Base-by-base conservation (phyloP, 306 rosid species). In the Vachellia pachyceras region DNA sequence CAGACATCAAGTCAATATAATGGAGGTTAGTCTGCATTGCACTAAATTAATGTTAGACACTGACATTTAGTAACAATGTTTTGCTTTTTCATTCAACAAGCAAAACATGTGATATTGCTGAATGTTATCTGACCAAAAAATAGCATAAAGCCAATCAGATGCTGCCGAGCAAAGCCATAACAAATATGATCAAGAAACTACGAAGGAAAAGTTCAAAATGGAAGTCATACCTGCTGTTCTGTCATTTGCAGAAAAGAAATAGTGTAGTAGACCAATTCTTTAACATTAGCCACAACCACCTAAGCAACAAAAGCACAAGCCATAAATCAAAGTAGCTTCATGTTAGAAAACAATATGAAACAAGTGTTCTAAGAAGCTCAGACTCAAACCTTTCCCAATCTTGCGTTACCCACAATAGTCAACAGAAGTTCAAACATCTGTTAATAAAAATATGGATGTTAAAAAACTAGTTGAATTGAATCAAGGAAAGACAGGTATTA, bases 241-340 rank as follows among this genome's bases (percentile, higher is more conserved):
- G 97, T 95, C 75, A 95, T 93, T 84, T 95, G 99, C 85, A 95
- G 94, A 85, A 95, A 95, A 79, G 92, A 91, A 75, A 95, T 91
- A 68, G 95, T 93, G 86, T 89, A 86, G 88, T 93, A 91, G 23
- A 84, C 97, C 95, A 95, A 83, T 85, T 95, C 99, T 76, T 87
- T 91, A 65, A 91, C 79, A 85, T 91, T 89, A 75, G 80, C 84
- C 89, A 79, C 77, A 77, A 93, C 82, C 65, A 80, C 83, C 99
- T 95, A 84, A 25, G 80, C 39, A 79, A 20, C 70, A 35, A 20
- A 85, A 60, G 41, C 33, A 29, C 77, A 77, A 68, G 81, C 64
- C 55, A 55, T 72, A 7, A 14, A 61, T 55, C 20, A 72, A 64
- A 77, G 46, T 33, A 55, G 42, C 23, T 60, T 65, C 46, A 44